phyloP scores from a whole-genome alignment of 495 filamentous ascomycete genomes.

The Aspergillus asperescens region DNA sequence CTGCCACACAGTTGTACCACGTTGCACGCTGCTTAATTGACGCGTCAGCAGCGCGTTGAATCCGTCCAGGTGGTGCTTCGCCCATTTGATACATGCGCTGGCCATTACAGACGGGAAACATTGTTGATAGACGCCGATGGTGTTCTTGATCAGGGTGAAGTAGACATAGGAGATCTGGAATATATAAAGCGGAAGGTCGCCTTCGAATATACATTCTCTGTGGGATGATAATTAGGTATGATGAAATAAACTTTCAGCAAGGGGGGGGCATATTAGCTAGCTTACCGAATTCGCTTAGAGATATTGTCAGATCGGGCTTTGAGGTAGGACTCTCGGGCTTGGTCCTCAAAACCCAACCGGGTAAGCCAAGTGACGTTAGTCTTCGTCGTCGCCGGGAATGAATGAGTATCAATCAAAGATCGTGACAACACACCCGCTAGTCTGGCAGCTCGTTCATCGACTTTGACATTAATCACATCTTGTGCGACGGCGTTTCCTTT shows the following conservation, averaged over 20 bases:
- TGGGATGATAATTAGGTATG: conserved; percentile 21
- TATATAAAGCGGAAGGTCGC: conserved; percentile 84
- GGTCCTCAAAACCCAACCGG: conserved; percentile 81
- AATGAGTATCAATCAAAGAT: conserved; percentile 66
- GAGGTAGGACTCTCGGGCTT: conserved; percentile 81
- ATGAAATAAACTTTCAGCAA: too few species aligned
- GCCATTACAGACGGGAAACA: conserved; percentile 84
- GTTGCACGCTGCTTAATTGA: conserved; percentile 76
- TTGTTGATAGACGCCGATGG: conserved; percentile 77
- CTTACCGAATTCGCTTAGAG: conserved; percentile 73
- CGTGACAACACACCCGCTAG: conserved; percentile 70
- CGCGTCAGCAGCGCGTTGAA: conserved; percentile 79
- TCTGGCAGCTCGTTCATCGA: conserved; percentile 77
- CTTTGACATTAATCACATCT: conserved; percentile 81
- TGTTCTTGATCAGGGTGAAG: conserved; percentile 90
- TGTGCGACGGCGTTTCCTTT: conserved; percentile 82
- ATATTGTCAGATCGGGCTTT: conserved; percentile 70
- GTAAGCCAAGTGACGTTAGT: conserved; percentile 75
- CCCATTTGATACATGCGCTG: conserved; percentile 93
- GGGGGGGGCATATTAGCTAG: background rate
- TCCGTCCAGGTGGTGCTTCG: conserved; percentile 81
- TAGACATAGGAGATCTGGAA: conserved; percentile 95
- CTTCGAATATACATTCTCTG: conserved; percentile 90
- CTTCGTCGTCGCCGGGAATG: conserved; percentile 64
- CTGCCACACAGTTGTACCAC: conserved; percentile 62